Evolutionary conservation across 2,329 filamentous ascomycete genomes (phyloP).

Genomic region (Fusarium sarcochroum): DNA sequence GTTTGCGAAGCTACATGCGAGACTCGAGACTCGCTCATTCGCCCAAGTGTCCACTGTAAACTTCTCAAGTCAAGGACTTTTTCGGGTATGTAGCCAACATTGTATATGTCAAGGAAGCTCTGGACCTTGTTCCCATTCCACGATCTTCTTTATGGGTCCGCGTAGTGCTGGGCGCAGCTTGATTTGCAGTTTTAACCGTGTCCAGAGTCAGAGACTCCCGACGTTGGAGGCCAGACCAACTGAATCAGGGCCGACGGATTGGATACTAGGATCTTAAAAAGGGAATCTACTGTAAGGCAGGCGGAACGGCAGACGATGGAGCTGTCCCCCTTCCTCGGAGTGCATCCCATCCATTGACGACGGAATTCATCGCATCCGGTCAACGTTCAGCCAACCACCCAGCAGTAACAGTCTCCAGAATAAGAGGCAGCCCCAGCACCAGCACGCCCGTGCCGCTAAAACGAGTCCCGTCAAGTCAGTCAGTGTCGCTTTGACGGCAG

Average conservation of each 20-base stretch:
- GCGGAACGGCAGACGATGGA: neutral
- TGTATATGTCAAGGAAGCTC: conserved; percentile 12
- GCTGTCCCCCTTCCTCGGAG: neutral
- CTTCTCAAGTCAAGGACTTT: neutral
- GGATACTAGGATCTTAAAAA: conserved; percentile 11
- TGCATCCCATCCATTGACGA: neutral
- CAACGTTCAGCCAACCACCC: conserved; percentile 37
- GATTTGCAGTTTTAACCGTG: conserved; percentile 16
- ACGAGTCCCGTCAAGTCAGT: conserved; percentile 27
- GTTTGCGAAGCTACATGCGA: neutral
- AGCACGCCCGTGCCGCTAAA: conserved; percentile 11
- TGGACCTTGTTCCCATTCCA: conserved; percentile 21
- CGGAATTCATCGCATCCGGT: conserved; percentile 43
- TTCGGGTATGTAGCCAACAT: conserved; percentile 15
- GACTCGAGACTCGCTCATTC: neutral
- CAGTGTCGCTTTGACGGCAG: conserved; percentile 39
- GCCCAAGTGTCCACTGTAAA: neutral
- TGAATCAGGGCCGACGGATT: conserved; percentile 7
- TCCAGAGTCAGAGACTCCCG: conserved; percentile 1
- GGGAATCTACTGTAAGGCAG: neutral
- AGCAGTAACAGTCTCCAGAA: conserved; percentile 7
- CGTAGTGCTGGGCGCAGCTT: conserved; percentile 4
- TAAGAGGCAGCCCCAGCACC: neutral
- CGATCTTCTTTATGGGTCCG: conserved; percentile 3
- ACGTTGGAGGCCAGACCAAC: conserved; percentile 1